Percentiles rank a stretch among this genome's conserved stretches.
phyloP scores from a whole-genome alignment of 306 rosid genomes.

The Rosa chinensis region DNA sequence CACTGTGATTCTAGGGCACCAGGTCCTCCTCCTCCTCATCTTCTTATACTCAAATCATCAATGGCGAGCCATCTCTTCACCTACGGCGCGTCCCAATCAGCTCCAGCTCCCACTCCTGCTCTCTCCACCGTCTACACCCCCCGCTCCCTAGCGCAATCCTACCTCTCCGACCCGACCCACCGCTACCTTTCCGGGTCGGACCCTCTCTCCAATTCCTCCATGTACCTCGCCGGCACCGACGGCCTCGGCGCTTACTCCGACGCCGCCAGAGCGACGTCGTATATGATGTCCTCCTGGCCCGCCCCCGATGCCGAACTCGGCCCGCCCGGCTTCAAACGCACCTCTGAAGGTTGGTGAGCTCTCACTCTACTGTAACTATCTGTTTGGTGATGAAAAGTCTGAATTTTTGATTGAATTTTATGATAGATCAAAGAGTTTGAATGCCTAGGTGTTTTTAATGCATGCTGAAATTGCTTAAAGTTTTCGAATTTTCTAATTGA shows the following conservation, averaged over 20 bases:
- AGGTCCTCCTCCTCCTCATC: neutral
- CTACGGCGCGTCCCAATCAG: constrained; percentile 30
- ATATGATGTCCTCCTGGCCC: constrained; percentile 55
- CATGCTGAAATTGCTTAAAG: neutral
- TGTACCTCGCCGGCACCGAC: constrained; percentile 13
- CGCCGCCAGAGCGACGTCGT: constrained; percentile 27
- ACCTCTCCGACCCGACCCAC: constrained; percentile 22
- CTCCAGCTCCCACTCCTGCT: constrained; percentile 23
- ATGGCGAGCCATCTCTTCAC: constrained; percentile 46
- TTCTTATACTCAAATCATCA: neutral
- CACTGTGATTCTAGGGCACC: neutral
- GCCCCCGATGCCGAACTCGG: constrained; percentile 39
- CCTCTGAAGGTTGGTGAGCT: constrained; percentile 59
- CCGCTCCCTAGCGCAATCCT: constrained; percentile 28
- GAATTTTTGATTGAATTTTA: neutral
- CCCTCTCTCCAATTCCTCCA: constrained; percentile 17
- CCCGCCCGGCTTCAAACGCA: constrained; percentile 59
- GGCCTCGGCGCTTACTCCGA: constrained; percentile 4
- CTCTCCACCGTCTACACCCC: constrained; percentile 17
- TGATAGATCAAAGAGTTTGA: neutral
- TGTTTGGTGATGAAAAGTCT: neutral
- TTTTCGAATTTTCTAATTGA: neutral
- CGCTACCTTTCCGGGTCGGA: constrained; percentile 26
- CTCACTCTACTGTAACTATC: neutral
- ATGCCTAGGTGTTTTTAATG: neutral